Conservation (phyloP, 2,329 filamentous ascomycete genomes). For the Diaporthe vaccinii region DNA sequence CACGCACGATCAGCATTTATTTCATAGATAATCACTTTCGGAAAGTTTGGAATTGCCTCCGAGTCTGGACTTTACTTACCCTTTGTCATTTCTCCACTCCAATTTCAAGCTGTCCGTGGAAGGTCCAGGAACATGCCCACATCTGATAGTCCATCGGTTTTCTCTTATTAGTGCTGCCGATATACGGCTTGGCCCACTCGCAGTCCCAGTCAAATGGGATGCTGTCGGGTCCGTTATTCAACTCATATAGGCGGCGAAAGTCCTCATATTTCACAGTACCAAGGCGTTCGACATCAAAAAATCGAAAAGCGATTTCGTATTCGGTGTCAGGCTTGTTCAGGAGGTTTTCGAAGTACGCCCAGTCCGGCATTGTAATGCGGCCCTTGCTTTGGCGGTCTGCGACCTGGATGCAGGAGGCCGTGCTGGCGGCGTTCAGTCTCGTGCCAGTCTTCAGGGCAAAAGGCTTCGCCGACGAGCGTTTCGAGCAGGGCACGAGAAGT, state of each 20-base stretch:
- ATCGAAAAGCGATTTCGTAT: conserved; percentile 97
- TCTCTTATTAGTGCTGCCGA: conserved; percentile 87
- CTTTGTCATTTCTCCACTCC: too few relatives aligned
- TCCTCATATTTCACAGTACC: conserved; percentile 91
- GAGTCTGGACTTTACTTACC: too few relatives aligned
- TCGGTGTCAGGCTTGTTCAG: conserved; percentile 95
- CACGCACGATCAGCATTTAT: too few relatives aligned
- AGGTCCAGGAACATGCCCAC: too few relatives aligned
- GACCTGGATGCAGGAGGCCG: conserved; percentile 87
- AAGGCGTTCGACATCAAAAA: conserved; percentile 89
- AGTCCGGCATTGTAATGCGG: conserved; percentile 84
- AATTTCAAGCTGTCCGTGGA: too few relatives aligned
- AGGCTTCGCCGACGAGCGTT: rapidly evolving
- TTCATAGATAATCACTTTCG: too few relatives aligned
- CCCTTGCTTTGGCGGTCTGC: conserved; percentile 85
- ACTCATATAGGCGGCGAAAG: conserved; percentile 86
- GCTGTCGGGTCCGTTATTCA: conserved; percentile 84
- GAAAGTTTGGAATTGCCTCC: too few relatives aligned
- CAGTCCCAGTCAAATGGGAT: conserved; percentile 98
- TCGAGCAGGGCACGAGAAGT: too few relatives aligned
- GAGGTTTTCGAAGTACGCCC: conserved; percentile 94
- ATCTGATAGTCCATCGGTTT: conserved; percentile 88
- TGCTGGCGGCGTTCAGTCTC: conserved; percentile 98
- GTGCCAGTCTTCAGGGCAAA: conserved; percentile 64
- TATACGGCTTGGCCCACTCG: conserved; percentile 95